Evolutionary conservation across 305 asterid genomes (phyloP).

Genomic region (Solanum aculeatissimum): DNA sequence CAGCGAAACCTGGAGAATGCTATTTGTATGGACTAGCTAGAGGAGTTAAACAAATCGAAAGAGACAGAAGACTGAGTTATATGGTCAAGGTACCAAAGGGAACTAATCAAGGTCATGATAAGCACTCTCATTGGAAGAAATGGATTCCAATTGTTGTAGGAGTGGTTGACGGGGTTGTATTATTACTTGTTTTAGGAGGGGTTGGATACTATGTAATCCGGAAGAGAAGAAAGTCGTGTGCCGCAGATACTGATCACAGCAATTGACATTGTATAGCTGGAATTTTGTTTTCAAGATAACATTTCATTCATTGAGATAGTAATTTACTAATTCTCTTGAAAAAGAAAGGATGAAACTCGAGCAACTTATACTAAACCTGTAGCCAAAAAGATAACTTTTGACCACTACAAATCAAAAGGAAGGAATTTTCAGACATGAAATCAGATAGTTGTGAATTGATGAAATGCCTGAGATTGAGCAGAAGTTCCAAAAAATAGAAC

Average conservation of each 20-base stretch:
- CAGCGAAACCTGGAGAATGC: conserved; percentile 17
- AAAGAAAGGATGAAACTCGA: background rate
- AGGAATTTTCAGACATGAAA: background rate
- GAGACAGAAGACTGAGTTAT: conserved; percentile 17
- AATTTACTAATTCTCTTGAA: background rate
- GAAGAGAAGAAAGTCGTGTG: conserved; percentile 25
- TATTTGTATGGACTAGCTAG: conserved; percentile 35
- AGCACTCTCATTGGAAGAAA: conserved; percentile 39
- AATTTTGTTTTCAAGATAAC: background rate
- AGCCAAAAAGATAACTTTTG: background rate
- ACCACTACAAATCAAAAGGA: background rate
- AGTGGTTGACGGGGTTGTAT: conserved; percentile 57
- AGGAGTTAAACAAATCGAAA: conserved; percentile 51
- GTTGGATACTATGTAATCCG: conserved; percentile 37
- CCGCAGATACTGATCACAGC: background rate
- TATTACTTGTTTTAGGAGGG: conserved; percentile 52
- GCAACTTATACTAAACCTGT: background rate
- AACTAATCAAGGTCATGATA: conserved; percentile 14
- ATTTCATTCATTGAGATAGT: background rate
- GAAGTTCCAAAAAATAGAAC: background rate
- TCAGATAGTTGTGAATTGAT: background rate
- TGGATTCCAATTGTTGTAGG: conserved; percentile 54
- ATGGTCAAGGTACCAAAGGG: conserved; percentile 61
- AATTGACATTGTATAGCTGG: background rate
- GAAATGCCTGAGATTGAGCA: background rate